phyloP scores from a whole-genome alignment of 2,329 filamentous ascomycete species.

The Monilinia vaccinii-corymbosi region DNA sequence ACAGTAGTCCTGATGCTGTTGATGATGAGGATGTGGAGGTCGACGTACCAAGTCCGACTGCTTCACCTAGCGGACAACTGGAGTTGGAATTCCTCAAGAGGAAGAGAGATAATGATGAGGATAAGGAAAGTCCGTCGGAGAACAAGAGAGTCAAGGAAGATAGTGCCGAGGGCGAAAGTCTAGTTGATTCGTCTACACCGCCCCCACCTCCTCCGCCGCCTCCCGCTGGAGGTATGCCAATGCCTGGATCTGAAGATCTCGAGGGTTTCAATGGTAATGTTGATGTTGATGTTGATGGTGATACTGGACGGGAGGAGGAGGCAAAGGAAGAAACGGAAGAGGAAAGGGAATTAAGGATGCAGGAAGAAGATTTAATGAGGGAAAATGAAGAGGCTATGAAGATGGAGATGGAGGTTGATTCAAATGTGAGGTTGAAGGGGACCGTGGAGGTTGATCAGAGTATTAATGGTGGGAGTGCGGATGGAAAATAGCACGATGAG shows the following conservation, averaged over 20 bases:
- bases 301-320: neutral
- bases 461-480: neutral
- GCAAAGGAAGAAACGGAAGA: slow-evolving; percentile 18
- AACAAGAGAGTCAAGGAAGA: slow-evolving; percentile 27
- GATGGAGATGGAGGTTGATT: slow-evolving; percentile 44
- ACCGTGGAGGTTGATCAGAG: neutral
- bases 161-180: neutral
- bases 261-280: neutral
- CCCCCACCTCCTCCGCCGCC: slow-evolving; percentile 26
- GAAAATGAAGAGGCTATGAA: slow-evolving; percentile 28
- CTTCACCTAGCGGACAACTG: slow-evolving; percentile 4
- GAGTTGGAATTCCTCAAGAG: slow-evolving; percentile 42
- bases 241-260: neutral
- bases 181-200: slow-evolving; percentile 8
- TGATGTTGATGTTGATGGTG: neutral
- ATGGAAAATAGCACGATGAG: neutral
- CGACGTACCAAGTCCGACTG: slow-evolving; percentile 1
- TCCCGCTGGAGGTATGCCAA: slow-evolving; percentile 15
- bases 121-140: slow-evolving; percentile 18
- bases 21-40: slow-evolving; percentile 21
- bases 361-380: slow-evolving; percentile 22
- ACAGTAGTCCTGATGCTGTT: slow-evolving; percentile 24
- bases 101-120: slow-evolving; percentile 44
- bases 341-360: slow-evolving; percentile 16
- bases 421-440: slow-evolving; percentile 40